Evolutionary conservation across 345 rosid genomes (phyloP).

Genomic region (Carallia pectinifolia): DNA sequence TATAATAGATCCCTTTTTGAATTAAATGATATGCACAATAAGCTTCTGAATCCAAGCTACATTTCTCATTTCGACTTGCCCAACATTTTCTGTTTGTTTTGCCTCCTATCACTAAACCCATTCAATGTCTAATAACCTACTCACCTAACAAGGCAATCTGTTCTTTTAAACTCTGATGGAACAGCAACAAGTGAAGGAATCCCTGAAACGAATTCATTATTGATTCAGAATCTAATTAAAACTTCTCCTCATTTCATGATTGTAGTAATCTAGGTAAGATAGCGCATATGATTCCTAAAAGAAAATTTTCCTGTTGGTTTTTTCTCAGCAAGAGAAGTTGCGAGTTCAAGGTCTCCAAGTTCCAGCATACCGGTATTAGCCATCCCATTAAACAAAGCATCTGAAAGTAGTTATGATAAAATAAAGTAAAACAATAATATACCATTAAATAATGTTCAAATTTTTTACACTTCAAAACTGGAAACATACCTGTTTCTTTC

Average conservation of each 20-base stretch:
- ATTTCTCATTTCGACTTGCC: not conserved
- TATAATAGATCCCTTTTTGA: not conserved
- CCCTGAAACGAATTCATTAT: conserved; percentile 25
- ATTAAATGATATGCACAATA: not conserved
- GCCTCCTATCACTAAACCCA: no score
- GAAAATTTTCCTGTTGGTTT: conserved; percentile 67
- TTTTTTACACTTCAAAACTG: not conserved
- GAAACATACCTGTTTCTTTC: conserved; percentile 56
- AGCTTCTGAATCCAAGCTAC: not conserved
- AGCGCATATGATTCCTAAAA: conserved; percentile 67
- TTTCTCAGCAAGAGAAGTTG: conserved; percentile 74
- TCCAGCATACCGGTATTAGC: conserved; percentile 72
- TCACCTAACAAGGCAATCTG: conserved; percentile 69
- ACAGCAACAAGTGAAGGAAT: conserved; percentile 75
- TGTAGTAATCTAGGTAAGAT: not conserved
- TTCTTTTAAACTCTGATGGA: conserved; percentile 65
- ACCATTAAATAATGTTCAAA: no score
- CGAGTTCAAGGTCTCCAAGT: conserved; percentile 65
- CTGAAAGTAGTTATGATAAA: conserved; percentile 35
- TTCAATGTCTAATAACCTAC: conserved; percentile 22
- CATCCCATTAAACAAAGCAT: conserved; percentile 65
- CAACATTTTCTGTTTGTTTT: not conserved
- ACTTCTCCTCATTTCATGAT: not conserved
- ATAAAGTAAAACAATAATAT: no score
- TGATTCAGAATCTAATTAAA: not conserved